A percentile compares a stretch with the other conserved stretches of the same genome.
phyloP scores from a whole-genome alignment of 2,329 filamentous ascomycete species.

The Ascochyta koolunga region DNA sequence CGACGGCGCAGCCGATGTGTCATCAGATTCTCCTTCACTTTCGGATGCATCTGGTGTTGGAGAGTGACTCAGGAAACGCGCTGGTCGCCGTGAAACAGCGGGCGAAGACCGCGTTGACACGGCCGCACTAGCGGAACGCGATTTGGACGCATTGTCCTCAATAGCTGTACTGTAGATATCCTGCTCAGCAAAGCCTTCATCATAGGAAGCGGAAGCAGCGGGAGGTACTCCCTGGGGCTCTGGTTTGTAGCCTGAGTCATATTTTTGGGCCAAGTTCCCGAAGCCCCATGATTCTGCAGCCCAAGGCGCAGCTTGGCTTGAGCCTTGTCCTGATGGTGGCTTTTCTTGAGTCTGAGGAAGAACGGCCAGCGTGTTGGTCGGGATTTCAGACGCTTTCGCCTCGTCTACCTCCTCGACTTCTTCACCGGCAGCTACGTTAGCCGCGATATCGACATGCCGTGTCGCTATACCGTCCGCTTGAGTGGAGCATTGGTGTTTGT shows the following conservation, averaged over 20 bases:
- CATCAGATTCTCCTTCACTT: slow-evolving; percentile 24
- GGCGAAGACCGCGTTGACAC: slow-evolving; percentile 30
- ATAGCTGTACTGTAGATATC: slow-evolving; percentile 11
- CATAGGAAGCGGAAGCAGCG: slow-evolving; percentile 4
- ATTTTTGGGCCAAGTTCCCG: background rate
- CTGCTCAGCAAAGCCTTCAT: slow-evolving; percentile 10
- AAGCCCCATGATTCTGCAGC: slow-evolving; percentile 13
- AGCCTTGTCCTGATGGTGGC: background rate
- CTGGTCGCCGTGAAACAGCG: slow-evolving; percentile 24
- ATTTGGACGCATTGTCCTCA: slow-evolving; percentile 7
- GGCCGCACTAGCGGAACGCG: slow-evolving; percentile 20
- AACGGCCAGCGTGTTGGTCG: background rate
- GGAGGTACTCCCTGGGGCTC: background rate
- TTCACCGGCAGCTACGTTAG: background rate
- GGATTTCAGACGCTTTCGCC: too few species aligned
- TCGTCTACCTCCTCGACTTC: background rate
- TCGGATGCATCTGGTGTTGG: slow-evolving; percentile 27
- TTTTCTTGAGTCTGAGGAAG: background rate
- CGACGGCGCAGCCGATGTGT: slow-evolving; percentile 3
- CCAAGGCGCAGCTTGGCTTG: slow-evolving; percentile 6
- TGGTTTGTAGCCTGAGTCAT: background rate
- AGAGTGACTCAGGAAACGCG: slow-evolving; percentile 31
- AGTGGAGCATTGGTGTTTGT: background rate
- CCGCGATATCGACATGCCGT: background rate
- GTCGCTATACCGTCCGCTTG: background rate